Base-by-base conservation (phyloP, 805 yeast species). In the Komagataella pseudopastoris region DNA sequence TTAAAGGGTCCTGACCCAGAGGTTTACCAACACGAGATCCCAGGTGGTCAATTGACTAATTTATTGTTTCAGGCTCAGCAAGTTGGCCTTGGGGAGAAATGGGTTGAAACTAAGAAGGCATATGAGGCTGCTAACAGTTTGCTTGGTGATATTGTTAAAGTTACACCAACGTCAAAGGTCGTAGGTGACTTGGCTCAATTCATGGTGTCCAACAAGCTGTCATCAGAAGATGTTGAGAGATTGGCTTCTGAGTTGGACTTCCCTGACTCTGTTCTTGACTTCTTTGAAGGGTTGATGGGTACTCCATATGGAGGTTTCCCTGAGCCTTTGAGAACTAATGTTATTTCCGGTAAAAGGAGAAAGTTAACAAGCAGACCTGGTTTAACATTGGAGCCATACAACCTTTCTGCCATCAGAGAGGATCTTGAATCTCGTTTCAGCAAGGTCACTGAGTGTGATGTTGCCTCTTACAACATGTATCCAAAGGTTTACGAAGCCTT, bases 251-350 rank as follows among this genome's bases (percentile, higher is more conserved):
- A 88, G 53, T 78, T 93, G 60, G 99, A 93, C 71, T 91, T 93
- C 96, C 99, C 99, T 56, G 97, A 86, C 65, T 91, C 98, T 18
- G 96, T 93, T 16, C 78, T 93, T 67, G 99, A 93, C 71, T 93
- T 93, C 80, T 89, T 93, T 78, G 96, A 93, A 75, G 99, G 99
- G 61, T 78, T 93, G 67, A 93, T 93, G 87, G 99, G 99, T 66
- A 93, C 93, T 59, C 99, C 99, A 63, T 88, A 88, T 66, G 99
- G 99, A 59, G 99, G 99, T 6, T 93, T 93, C 96, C 99, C 99
- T 54, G 99, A 93, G 72, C 99, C 99, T 45, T 76, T 93, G 70
- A 83, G 99, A 72, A 77, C 96, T 45, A 88, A 90, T 68, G 78
- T 93, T 56, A 80, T 93, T 63, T 81, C 82, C 62, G 95, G 90